Evolutionary conservation across 345 rosid genomes (phyloP).

Genomic region (Arabis alpina): DNA sequence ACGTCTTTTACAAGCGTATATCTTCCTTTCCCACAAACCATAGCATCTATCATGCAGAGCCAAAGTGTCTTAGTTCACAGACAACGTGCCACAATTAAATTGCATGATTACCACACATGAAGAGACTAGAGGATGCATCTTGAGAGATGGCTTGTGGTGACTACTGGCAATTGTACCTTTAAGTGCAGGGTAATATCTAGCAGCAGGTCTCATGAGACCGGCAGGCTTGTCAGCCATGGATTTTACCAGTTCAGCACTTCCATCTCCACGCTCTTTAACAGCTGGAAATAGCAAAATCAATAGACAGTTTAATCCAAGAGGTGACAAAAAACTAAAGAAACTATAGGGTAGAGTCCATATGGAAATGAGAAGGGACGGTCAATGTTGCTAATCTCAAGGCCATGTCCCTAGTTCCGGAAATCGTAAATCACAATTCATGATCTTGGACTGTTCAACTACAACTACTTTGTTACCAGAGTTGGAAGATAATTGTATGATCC

Average conservation of each 20-base stretch:
- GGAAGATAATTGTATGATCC: neutral
- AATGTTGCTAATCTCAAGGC: conserved; percentile 5
- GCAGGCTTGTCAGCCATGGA: conserved; percentile 62
- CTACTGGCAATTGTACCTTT: conserved; percentile 55
- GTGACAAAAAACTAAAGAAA: neutral
- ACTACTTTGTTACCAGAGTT: conserved; percentile 2
- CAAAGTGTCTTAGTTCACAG: conserved; percentile 31
- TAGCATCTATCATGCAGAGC: conserved; percentile 49
- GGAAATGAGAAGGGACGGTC: neutral
- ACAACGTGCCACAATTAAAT: neutral
- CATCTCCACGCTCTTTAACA: conserved; percentile 38
- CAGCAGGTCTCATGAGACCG: conserved; percentile 78
- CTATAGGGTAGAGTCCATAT: neutral
- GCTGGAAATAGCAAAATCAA: conserved; percentile 6
- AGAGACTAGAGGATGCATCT: conserved; percentile 5
- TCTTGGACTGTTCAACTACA: neutral
- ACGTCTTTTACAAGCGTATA: conserved; percentile 74
- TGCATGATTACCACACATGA: conserved; percentile 2
- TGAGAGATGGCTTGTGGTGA: conserved; percentile 11
- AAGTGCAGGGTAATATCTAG: conserved; percentile 56
- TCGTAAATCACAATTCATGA: neutral
- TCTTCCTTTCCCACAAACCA: conserved; percentile 64
- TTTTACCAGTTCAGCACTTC: conserved; percentile 55
- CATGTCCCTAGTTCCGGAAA: neutral
- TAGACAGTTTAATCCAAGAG: neutral